Percentiles rank a stretch among this genome's conserved stretches.
phyloP scores from a whole-genome alignment of 1,284 basidiomycete genomes.

The Ceratobasidium sp. region DNA sequence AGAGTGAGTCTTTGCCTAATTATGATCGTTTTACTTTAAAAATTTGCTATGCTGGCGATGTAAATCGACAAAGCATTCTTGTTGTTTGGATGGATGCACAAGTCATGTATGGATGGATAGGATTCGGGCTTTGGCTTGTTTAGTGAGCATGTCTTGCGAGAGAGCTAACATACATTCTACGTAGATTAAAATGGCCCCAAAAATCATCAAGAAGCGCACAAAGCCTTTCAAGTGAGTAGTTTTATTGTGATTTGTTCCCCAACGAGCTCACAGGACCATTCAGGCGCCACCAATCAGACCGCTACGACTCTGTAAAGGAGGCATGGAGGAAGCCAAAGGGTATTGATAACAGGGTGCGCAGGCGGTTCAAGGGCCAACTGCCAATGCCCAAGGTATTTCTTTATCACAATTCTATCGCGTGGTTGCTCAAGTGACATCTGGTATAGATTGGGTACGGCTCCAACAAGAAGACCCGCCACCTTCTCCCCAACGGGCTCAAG shows the following conservation, averaged over 20 bases:
- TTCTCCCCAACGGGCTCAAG: slow-evolving; percentile 93
- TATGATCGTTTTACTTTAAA: not conserved
- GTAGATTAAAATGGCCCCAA: slow-evolving; percentile 69
- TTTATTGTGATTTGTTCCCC: slow-evolving; percentile 9
- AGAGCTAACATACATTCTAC: not conserved
- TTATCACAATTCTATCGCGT: not conserved
- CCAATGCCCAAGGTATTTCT: slow-evolving; percentile 89
- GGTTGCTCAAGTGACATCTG: slow-evolving; percentile 1
- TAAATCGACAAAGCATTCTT: no score
- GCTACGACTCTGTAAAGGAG: slow-evolving; percentile 94
- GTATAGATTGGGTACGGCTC: slow-evolving; percentile 80
- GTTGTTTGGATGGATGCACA: not conserved
- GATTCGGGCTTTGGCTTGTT: not conserved
- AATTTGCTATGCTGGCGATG: not conserved
- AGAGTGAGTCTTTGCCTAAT: slow-evolving; percentile 9
- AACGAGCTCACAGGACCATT: slow-evolving; percentile 43
- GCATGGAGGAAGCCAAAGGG: slow-evolving; percentile 98
- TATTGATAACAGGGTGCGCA: slow-evolving; percentile 94
- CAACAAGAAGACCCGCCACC: slow-evolving; percentile 92
- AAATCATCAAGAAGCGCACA: slow-evolving; percentile 96
- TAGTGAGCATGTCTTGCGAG: not conserved
- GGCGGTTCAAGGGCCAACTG: slow-evolving; percentile 94
- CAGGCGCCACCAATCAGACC: slow-evolving; percentile 96
- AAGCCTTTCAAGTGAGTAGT: slow-evolving; percentile 86
- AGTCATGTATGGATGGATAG: slow-evolving; percentile 12